These are phyloP conservation scores for Polytrichum formosum DNA, from an alignment of 225 moss, liverwort and hornwort genomes.

Conservation along the genomic window DNA sequence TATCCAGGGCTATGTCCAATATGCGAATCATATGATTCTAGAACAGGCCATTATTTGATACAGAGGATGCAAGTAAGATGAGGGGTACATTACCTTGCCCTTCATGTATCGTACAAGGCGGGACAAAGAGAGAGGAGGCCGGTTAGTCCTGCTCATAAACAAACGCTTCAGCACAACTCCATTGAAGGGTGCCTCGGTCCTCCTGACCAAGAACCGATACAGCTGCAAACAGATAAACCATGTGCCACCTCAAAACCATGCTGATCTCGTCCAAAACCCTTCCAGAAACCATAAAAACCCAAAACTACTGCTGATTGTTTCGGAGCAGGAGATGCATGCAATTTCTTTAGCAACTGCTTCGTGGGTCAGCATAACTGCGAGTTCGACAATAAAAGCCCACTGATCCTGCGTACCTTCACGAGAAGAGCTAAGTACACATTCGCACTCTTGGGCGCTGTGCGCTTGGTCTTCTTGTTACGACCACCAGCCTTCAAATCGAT, in stretches of 20 bases:
- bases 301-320: too few species aligned
- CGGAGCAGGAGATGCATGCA: too few species aligned
- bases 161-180: slow-evolving; percentile 71
- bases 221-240: slow-evolving; percentile 18
- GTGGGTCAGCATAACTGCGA: too few species aligned
- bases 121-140: slow-evolving; percentile 72
- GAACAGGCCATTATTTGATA: too few species aligned
- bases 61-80: too few species aligned
- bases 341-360: too few species aligned
- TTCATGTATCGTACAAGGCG: slow-evolving; percentile 75
- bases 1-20: too few species aligned
- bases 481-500: slow-evolving; percentile 95
- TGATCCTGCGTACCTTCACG: slow-evolving; percentile 40
- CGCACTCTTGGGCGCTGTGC: slow-evolving; percentile 76
- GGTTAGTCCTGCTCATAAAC: slow-evolving; percentile 72
- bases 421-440: slow-evolving; percentile 93
- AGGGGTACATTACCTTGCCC: slow-evolving; percentile 24
- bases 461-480: slow-evolving; percentile 96
- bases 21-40: too few species aligned
- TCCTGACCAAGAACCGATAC: slow-evolving; percentile 80
- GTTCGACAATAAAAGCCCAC: too few species aligned
- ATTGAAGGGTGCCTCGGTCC: slow-evolving; percentile 83
- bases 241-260: too few species aligned
- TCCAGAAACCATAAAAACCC: too few species aligned
- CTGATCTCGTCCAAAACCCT: too few species aligned